Conservation (phyloP, 73 alveolate species). For the Paramecium biaurelia region DNA sequence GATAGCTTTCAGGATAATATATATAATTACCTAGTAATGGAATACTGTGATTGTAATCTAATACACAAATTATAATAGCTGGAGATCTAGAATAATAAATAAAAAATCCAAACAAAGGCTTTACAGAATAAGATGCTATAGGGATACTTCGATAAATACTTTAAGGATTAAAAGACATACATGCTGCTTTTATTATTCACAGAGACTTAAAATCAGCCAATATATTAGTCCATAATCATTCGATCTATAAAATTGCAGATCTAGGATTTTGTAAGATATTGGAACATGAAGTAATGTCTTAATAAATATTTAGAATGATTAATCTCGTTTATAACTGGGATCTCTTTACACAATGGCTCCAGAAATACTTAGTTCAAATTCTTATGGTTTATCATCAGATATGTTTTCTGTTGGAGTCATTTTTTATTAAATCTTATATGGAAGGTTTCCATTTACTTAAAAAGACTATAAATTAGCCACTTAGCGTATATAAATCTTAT, state of each 20-base stretch:
- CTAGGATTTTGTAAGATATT: neutral
- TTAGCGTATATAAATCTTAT: neutral
- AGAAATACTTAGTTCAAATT: constrained; percentile 70
- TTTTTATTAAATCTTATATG: constrained; percentile 18
- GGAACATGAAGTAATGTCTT: neutral
- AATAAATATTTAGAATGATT: neutral
- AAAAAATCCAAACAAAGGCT: neutral
- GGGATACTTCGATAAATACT: neutral
- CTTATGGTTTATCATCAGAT: constrained; percentile 73
- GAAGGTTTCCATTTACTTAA: constrained; percentile 9
- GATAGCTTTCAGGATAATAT: neutral
- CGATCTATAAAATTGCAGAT: neutral
- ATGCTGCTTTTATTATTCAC: neutral
- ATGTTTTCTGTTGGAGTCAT: constrained; percentile 60
- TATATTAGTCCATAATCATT: neutral
- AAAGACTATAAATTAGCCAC: neutral
- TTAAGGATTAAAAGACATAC: constrained; percentile 14
- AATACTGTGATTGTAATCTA: neutral
- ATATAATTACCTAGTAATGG: neutral
- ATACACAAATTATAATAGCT: neutral
- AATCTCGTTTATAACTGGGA: neutral
- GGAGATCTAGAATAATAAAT: neutral
- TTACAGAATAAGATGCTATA: neutral
- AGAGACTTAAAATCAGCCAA: constrained; percentile 32
- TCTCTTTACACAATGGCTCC: constrained; percentile 70